Evolutionary conservation across 2,329 filamentous ascomycete species (phyloP).

Genomic region (Tolypocladium tundrense): DNA sequence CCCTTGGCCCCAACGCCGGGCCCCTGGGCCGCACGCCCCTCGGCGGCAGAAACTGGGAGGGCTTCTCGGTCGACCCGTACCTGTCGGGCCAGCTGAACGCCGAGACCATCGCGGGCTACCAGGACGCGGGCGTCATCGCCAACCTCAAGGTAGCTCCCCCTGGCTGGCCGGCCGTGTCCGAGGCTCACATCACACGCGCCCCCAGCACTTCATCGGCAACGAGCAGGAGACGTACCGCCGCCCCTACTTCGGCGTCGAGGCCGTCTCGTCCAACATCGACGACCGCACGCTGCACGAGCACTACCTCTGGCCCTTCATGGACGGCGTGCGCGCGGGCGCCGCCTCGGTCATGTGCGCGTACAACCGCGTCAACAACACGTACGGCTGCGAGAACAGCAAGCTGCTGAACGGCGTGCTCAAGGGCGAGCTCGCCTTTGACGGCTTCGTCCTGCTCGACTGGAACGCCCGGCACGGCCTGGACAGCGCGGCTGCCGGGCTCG

Average conservation of each 20-base stretch:
- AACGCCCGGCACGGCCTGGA: constrained; percentile 51
- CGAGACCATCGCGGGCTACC: constrained; percentile 66
- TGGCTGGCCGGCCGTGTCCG: no score
- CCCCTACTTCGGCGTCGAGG: constrained; percentile 32
- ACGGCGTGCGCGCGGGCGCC: constrained; percentile 46
- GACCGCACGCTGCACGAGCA: constrained; percentile 56
- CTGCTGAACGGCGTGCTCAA: constrained; percentile 60
- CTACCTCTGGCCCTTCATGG: constrained; percentile 57
- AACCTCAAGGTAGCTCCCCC: constrained; percentile 46
- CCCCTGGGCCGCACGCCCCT: constrained; percentile 60
- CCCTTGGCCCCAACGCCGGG: constrained; percentile 61
- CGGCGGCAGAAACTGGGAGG: constrained; percentile 68
- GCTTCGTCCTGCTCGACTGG: constrained; percentile 63
- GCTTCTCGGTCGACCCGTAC: constrained; percentile 60
- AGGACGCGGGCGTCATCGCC: constrained; percentile 69
- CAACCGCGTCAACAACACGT: constrained; percentile 61
- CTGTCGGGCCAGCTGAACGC: constrained; percentile 60
- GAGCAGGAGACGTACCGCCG: constrained; percentile 47
- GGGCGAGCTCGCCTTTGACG: constrained; percentile 52
- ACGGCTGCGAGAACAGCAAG: constrained; percentile 64
- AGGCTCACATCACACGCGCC: neutral
- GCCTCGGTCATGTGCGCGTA: constrained; percentile 59
- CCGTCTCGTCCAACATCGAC: constrained; percentile 51
- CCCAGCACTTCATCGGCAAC: constrained; percentile 46
- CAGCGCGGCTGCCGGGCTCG: constrained; percentile 47